Evolutionary conservation across 2,329 filamentous ascomycete species (phyloP), one percentile per base, ranked within the genome.

Genomic region (Leptographium galeiforme): DNA sequence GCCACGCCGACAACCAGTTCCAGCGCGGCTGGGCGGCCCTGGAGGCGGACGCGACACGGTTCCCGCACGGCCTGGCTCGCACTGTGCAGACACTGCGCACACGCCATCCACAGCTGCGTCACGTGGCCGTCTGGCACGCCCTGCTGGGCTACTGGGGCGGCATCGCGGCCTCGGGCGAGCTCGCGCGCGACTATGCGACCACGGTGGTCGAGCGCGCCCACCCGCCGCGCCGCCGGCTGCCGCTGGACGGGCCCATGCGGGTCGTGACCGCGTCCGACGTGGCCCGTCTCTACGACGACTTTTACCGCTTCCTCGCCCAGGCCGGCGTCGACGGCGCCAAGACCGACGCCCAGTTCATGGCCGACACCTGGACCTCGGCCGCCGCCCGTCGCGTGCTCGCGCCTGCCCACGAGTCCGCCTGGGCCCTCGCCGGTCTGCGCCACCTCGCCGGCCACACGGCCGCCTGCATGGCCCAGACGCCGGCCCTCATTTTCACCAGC

Each of bases 41-140:
- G 58, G 90, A 97, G 63, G 93, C 91, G 0, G 87, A 94, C 55
- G 76, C 80, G 12, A 73, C 77, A 32, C 81, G 82, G 0, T 98
- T 98, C 56, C 90, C 91, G 0, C 72, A 78, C 2, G 93, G 93
- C 0, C 72, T 98, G 10, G 87, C 85, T 63, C 73, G 81, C 8
- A 81, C 85, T 0, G 75, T 94, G 1, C 70, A 74, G 6, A 76
- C 78, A 8, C 87, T 97, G 55, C 81, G 88, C 25, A 68, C 76
- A 18, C 76, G 75, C 16, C 79, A 90, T 61, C 82, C 82, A 0
- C 79, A 82, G 55, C 84, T 97, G 55, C 78, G 85, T 56, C 85
- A 95, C 61, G 78, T 97, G 50, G 88, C 87, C 12, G 91, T 97
- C 1, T 98, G 93, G 93, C 93, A 98, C 69, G 88, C 91, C 1